Evolutionary conservation across 1,139 yeast genomes (phyloP), one percentile per base, ranked within the genome.

Genomic region (Protomyces gravidus): DNA sequence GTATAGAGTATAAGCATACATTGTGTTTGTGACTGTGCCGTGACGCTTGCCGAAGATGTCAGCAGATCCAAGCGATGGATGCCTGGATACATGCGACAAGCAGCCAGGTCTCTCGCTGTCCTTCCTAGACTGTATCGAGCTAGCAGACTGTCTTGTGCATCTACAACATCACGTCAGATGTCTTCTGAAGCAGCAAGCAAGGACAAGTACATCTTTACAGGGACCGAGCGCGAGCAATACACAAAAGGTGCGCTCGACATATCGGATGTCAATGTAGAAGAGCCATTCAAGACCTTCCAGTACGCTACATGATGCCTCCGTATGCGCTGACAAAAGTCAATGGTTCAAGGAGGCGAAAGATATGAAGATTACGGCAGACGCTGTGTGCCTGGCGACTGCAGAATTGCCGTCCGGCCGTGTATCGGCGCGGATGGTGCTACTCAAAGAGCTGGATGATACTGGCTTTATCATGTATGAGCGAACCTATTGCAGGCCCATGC

Each of bases 261-360:
- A 1, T 21, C 36, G 15, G 53, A 57, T 26, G 32, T 57, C n/a
- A 50, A 57, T 33, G 46, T 15, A 9, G 23, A 32, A 26, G 25
- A 58, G 1, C 60, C 60, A n/a, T 57, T 57, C 49, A 48, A 53
- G 23, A 57, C 56, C 7, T 57, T 57, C 19, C 60, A 57, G 33
- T 73, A 21, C 96, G 50, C 15, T n/a, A 13, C 2, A 4, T 7
- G 25, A 40, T 21, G 26, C 13, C 11, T 27, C 13, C 13, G 17
- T 27, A 19, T 21, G 15, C 15, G 23, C 52, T 48, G 42, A 48
- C n/a, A 88, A 71, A 92, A 80, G 84, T 64, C 72, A 74, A 61
- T 92, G 98, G 98, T 92, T 87, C 70, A 75, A 81, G 26, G 89
- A 88, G 45, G 97, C 97, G n/a, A 75, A 75, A 49, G 72, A 74